These are phyloP conservation scores for Melastoma candidum DNA, from an alignment of 441 rosid species.

Conservation along the genomic window DNA sequence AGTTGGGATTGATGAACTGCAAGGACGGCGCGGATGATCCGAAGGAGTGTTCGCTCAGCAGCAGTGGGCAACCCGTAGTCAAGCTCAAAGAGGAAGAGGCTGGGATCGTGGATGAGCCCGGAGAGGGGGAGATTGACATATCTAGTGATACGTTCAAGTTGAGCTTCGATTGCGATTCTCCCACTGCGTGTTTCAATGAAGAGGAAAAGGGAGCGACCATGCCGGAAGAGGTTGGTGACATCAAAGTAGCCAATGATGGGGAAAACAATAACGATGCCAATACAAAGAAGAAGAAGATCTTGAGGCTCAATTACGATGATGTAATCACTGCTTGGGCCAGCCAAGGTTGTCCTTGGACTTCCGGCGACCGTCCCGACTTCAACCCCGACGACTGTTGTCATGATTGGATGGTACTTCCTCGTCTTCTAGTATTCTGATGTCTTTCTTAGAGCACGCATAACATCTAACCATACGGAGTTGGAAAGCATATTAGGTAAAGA, in stretches of 20 bases:
- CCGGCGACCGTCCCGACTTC: slow-evolving; percentile 57
- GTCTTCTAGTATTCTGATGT: too few species aligned
- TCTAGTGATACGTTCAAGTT: slow-evolving; percentile 49
- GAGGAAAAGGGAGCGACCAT: slow-evolving; percentile 1
- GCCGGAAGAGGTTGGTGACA: slow-evolving; percentile 27
- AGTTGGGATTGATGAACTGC: slow-evolving; percentile 43
- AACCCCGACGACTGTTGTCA: slow-evolving; percentile 41
- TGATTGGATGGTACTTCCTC: slow-evolving; percentile 37
- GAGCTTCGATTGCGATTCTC: slow-evolving; percentile 54
- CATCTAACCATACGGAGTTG: too few species aligned
- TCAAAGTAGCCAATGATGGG: background rate
- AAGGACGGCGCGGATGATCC: slow-evolving; percentile 18
- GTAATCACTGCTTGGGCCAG: slow-evolving; percentile 64
- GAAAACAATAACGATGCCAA: slow-evolving; percentile 3
- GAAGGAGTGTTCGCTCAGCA: slow-evolving; percentile 13
- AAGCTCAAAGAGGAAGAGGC: slow-evolving; percentile 38
- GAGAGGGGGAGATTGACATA: slow-evolving; percentile 23
- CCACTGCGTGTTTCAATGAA: slow-evolving; percentile 25
- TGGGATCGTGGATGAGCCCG: background rate
- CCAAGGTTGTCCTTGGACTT: slow-evolving; percentile 69
- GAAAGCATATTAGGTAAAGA: too few species aligned
- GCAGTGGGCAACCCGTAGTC: slow-evolving; percentile 16
- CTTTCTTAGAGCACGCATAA: too few species aligned
- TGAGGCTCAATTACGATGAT: slow-evolving; percentile 59
- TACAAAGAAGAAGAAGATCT: slow-evolving; percentile 28